Conservation (phyloP, 305 asterid species). For the Fraxinus greggii region DNA sequence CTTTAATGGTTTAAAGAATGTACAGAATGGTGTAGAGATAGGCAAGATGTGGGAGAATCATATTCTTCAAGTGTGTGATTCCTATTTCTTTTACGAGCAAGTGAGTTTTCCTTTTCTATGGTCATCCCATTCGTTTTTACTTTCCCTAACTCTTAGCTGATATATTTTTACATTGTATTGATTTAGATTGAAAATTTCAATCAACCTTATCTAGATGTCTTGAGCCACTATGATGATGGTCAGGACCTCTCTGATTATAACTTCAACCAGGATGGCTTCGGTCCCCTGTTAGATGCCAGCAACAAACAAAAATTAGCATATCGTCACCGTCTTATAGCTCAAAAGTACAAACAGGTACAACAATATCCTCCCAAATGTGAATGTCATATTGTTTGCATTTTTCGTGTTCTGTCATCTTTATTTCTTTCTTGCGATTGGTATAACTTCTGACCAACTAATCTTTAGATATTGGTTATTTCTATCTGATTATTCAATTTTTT, state of each 20-base stretch:
- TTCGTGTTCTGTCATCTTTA: neutral
- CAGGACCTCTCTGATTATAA: constrained; percentile 66
- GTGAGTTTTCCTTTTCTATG: constrained; percentile 37
- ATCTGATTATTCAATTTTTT: neutral
- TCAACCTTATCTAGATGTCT: constrained; percentile 73
- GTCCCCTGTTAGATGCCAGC: constrained; percentile 53
- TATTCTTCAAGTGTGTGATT: constrained; percentile 77
- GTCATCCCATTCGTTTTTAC: neutral
- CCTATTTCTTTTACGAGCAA: constrained; percentile 80
- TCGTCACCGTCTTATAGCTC: constrained; percentile 64
- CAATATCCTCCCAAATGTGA: neutral
- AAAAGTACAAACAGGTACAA: constrained; percentile 72
- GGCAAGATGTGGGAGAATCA: constrained; percentile 87
- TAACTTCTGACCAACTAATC: neutral
- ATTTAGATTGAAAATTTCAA: constrained; percentile 72
- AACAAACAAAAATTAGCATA: constrained; percentile 76
- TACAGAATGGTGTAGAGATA: constrained; percentile 55
- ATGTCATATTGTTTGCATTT: neutral
- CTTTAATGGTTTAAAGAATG: constrained; percentile 62
- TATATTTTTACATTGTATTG: constrained; percentile 18
- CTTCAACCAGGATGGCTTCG: constrained; percentile 65
- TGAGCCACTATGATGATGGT: constrained; percentile 68
- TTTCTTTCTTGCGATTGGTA: neutral
- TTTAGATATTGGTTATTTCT: neutral
- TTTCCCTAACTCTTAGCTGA: constrained; percentile 20